Conservation (phyloP, 139 green algal genomes). For the Dunaliella primolecta region DNA sequence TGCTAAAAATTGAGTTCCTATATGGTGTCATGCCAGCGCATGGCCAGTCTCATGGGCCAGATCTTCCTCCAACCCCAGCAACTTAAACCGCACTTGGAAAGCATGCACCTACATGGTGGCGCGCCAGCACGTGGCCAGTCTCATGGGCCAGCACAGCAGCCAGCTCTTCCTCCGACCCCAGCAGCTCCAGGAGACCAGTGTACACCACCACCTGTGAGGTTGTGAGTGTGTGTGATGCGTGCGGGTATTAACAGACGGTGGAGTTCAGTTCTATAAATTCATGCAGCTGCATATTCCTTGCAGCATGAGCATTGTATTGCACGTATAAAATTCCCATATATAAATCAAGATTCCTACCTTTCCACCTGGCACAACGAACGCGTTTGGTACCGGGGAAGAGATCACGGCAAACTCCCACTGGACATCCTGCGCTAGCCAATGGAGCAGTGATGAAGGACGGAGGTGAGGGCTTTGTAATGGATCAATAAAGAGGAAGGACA, state of each 20-base stretch:
- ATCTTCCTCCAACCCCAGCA: too few species aligned
- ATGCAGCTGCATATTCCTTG: too few species aligned
- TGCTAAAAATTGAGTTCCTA: too few species aligned
- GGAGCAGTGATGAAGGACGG: too few species aligned
- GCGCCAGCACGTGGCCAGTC: conserved; percentile 63
- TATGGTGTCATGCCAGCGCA: too few species aligned
- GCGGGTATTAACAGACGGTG: too few species aligned
- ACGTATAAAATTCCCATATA: not conserved
- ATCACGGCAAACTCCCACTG: conserved; percentile 87
- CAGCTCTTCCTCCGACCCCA: conserved; percentile 69
- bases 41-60: too few species aligned
- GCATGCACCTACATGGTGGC: conserved; percentile 33
- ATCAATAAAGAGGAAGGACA: too few species aligned
- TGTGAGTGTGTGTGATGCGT: not conserved
- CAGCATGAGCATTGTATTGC: not conserved
- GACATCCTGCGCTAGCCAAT: conserved; percentile 28
- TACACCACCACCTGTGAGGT: conserved; percentile 37
- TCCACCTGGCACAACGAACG: conserved; percentile 84
- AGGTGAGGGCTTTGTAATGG: too few species aligned
- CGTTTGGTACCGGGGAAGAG: conserved; percentile 65
- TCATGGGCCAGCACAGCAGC: conserved; percentile 85
- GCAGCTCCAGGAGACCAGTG: conserved; percentile 59
- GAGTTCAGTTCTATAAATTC: too few species aligned
- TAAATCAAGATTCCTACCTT: too few species aligned
- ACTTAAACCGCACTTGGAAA: too few species aligned